These are phyloP conservation scores for Cordyceps pruinosa DNA, from an alignment of 2,329 filamentous ascomycete species.

Conservation along the genomic window DNA sequence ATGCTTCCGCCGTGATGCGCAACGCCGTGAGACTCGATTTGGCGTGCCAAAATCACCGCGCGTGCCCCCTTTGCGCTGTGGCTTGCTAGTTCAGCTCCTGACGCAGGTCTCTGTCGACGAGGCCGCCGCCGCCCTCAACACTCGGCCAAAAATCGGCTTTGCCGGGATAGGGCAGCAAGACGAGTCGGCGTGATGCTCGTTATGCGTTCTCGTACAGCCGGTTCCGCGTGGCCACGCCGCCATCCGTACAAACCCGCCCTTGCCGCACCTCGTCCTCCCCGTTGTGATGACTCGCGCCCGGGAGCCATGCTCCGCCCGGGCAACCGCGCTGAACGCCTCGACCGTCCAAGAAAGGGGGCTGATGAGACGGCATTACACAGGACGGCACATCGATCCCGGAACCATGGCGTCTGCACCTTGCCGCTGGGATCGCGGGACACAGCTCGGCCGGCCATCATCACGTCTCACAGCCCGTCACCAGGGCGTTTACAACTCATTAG, in stretches of 20 bases:
- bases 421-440: background rate
- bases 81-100: constrained; percentile 7
- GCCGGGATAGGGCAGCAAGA: background rate
- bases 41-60: background rate
- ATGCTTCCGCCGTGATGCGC: background rate
- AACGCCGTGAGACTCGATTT: background rate
- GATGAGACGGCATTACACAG: background rate
- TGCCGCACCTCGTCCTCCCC: background rate
- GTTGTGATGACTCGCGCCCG: constrained; percentile 3
- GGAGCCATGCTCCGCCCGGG: background rate
- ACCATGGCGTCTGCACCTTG: background rate
- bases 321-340: background rate
- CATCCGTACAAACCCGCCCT: background rate
- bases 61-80: background rate
- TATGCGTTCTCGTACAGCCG: background rate
- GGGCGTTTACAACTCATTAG: background rate
- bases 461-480: constrained; percentile 3
- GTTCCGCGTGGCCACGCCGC: background rate
- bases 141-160: background rate
- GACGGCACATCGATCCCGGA: background rate
- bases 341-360: background rate
- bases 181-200: background rate
- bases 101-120: background rate
- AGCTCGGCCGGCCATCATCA: background rate
- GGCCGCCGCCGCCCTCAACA: background rate